These are phyloP conservation scores for Aspergillus puulaauensis DNA, from an alignment of 2,329 filamentous ascomycete genomes.

Conservation along the genomic window DNA sequence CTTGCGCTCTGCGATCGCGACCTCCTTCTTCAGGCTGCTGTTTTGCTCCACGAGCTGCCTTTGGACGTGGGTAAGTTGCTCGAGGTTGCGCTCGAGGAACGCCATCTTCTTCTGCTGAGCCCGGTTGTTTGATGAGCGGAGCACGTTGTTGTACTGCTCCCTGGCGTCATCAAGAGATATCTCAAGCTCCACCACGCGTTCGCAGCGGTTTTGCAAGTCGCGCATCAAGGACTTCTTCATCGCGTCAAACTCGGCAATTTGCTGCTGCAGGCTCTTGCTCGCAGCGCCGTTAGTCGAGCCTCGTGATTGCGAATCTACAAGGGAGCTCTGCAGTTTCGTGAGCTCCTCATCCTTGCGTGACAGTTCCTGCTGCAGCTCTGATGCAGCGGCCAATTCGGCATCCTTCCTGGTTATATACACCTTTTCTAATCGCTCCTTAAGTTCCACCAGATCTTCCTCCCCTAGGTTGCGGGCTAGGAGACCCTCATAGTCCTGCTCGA, in stretches of 20 bases:
- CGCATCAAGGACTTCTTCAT: constrained; percentile 99
- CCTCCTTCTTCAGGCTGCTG: constrained; percentile 95
- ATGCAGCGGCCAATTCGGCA: constrained; percentile 69
- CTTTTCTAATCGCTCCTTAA: constrained; percentile 76
- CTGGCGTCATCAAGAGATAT: constrained; percentile 96
- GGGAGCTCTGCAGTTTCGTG: constrained; percentile 72
- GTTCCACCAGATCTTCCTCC: constrained; percentile 76
- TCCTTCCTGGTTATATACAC: constrained; percentile 75
- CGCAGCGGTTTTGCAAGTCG: constrained; percentile 95
- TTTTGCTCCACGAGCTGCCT: constrained; percentile 98
- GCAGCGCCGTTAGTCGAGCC: constrained; percentile 60
- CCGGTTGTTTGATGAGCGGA: constrained; percentile 94
- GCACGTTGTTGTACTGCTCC: constrained; percentile 98
- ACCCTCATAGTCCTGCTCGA: constrained; percentile 83
- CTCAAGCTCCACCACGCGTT: constrained; percentile 95
- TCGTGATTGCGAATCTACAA: constrained; percentile 65
- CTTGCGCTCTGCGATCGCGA: constrained; percentile 96
- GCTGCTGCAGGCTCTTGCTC: constrained; percentile 87
- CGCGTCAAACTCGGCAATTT: constrained; percentile 96
- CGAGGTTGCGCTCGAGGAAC: constrained; percentile 95
- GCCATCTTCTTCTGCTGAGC: constrained; percentile 99
- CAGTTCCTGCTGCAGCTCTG: constrained; percentile 75
- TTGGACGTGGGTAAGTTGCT: constrained; percentile 96
- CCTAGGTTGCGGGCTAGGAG: constrained; percentile 76
- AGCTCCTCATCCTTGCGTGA: constrained; percentile 78